phyloP scores from a whole-genome alignment of 148 eudicot species.

The Chenopodium suecicum region DNA sequence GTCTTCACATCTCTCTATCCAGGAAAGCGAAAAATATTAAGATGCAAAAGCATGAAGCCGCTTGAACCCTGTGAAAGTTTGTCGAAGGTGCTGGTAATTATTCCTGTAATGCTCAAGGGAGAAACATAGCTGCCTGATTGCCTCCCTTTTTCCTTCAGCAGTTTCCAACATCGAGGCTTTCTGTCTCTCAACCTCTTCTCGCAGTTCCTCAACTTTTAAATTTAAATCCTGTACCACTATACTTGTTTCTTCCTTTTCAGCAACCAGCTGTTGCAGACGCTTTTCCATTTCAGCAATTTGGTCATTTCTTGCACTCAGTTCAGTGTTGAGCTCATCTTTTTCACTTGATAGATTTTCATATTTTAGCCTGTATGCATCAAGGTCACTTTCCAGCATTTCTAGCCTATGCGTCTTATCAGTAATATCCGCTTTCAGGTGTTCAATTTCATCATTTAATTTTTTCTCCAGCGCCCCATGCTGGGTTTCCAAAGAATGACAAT shows the following conservation, averaged over 20 bases:
- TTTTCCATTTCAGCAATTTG: conserved; percentile 39
- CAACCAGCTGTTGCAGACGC: conserved; percentile 27
- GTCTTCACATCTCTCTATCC: not conserved
- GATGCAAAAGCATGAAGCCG: conserved; percentile 31
- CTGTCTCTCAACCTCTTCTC: conserved; percentile 55
- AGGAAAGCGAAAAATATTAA: conserved; percentile 5
- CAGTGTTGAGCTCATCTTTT: conserved; percentile 38
- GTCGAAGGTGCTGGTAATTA: conserved; percentile 57
- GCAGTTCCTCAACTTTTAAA: conserved; percentile 42
- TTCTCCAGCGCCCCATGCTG: conserved; percentile 41
- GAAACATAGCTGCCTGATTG: conserved; percentile 78
- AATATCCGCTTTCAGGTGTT: conserved; percentile 44
- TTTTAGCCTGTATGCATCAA: conserved; percentile 40
- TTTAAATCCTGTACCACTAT: conserved; percentile 39
- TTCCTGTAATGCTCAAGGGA: conserved; percentile 76
- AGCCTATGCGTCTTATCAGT: conserved; percentile 36
- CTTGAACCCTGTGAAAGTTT: conserved; percentile 53
- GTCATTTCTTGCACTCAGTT: conserved; percentile 41
- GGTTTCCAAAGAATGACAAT: conserved; percentile 54
- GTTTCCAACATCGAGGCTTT: conserved; percentile 44
- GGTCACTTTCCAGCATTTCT: conserved; percentile 33
- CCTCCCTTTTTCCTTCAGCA: conserved; percentile 86
- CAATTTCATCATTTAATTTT: conserved; percentile 51
- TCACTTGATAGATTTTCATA: conserved; percentile 39
- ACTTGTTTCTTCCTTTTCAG: conserved; percentile 23